Percentiles rank a stretch among this genome's conserved stretches.
Evolutionary conservation across 169 alveolate genomes (phyloP).

Genomic region (Cryptosporidium viatorum): DNA sequence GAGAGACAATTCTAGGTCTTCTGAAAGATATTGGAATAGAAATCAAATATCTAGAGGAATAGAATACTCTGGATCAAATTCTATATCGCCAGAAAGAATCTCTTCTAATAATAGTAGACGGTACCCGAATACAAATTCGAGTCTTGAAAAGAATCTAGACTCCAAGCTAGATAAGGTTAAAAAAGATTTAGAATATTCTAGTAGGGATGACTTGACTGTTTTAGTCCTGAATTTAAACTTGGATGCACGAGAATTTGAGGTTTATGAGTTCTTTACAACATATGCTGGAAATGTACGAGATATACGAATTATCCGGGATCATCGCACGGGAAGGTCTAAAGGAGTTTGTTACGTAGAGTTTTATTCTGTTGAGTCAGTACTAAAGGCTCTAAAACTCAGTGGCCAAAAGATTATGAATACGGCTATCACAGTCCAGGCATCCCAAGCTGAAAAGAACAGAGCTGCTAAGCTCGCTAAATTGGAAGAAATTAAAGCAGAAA

Average conservation of each 20-base stretch:
- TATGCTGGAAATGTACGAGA: conserved; percentile 97
- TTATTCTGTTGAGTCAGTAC: conserved; percentile 94
- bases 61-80: not conserved
- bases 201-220: conserved; percentile 97
- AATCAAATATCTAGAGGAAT: not conserved
- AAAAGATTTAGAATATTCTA: conserved; percentile 95
- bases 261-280: conserved; percentile 93
- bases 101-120: not conserved
- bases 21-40: not conserved
- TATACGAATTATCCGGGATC: conserved; percentile 95
- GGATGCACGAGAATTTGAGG: conserved; percentile 95
- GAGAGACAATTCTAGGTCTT: not conserved
- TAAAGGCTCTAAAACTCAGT: conserved; percentile 92
- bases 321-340: conserved; percentile 94
- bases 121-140: not conserved
- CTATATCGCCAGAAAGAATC: not conserved
- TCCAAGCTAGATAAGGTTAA: conserved; percentile 84
- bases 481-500: conserved; percentile 87
- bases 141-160: conserved; percentile 74
- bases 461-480: conserved; percentile 95
- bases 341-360: conserved; percentile 98
- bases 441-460: conserved; percentile 98
- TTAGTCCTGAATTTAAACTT: conserved; percentile 92
- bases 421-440: conserved; percentile 92
- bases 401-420: conserved; percentile 92